phyloP scores from a whole-genome alignment of 108 stramenopile genomes.

The Mayamaea pseudoterrestris region DNA sequence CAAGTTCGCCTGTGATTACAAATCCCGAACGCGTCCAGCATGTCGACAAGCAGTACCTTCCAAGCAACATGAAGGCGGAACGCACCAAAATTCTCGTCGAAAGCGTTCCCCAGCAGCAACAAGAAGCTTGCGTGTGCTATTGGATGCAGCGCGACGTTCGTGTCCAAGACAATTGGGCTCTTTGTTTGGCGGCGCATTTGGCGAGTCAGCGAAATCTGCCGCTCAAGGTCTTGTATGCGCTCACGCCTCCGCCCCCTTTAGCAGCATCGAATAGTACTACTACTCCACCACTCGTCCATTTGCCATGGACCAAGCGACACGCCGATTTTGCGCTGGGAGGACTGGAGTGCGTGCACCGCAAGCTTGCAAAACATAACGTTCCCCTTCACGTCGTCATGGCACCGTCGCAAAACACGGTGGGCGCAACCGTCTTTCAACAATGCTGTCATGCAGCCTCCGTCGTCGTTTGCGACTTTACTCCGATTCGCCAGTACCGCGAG shows the following conservation, averaged over 20 bases:
- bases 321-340: slow-evolving; percentile 83
- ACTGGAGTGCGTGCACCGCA: slow-evolving; percentile 60
- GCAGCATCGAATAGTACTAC: slow-evolving; percentile 8
- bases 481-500: slow-evolving; percentile 56
- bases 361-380: slow-evolving; percentile 45
- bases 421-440: slow-evolving; percentile 30
- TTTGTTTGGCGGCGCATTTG: slow-evolving; percentile 65
- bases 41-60: not conserved
- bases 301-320: slow-evolving; percentile 69
- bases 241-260: slow-evolving; percentile 40
- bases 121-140: slow-evolving; percentile 51
- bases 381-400: slow-evolving; percentile 74
- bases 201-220: slow-evolving; percentile 45
- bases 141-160: slow-evolving; percentile 98
- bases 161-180: slow-evolving; percentile 90
- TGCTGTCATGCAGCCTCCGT: slow-evolving; percentile 34
- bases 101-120: not conserved
- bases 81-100: not conserved
- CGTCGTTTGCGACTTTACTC: slow-evolving; percentile 85
- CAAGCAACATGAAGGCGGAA: not conserved
- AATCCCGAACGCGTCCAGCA: not conserved
- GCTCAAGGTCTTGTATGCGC: slow-evolving; percentile 60
- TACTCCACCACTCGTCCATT: slow-evolving; percentile 21
- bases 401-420: slow-evolving; percentile 26
- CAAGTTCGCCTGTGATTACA: too few relatives aligned